A percentile compares a stretch with the other conserved stretches of the same genome.
These are phyloP conservation scores for Sphenostylis stenocarpa DNA, from an alignment of 306 rosid species.

Conservation along the genomic window DNA sequence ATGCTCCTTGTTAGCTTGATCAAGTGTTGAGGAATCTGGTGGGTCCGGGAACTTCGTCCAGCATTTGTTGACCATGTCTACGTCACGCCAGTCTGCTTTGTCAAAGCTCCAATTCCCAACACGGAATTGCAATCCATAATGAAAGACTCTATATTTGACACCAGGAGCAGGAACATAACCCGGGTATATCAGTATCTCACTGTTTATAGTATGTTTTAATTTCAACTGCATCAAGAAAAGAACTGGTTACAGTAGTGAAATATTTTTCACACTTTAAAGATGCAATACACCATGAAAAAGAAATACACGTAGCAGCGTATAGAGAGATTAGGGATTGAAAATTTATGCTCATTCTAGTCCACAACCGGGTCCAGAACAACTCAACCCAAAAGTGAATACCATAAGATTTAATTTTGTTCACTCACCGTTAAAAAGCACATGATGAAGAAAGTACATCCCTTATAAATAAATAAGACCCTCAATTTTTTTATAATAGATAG, in stretches of 20 bases:
- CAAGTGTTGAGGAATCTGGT: conserved; percentile 62
- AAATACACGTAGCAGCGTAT: background rate
- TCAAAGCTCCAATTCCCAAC: conserved; percentile 98
- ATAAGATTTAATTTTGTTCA: background rate
- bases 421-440: background rate
- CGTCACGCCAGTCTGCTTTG: conserved; percentile 82
- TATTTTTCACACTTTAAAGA: background rate
- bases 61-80: conserved; percentile 75
- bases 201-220: conserved; percentile 60
- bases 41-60: conserved; percentile 89
- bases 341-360: background rate
- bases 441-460: background rate
- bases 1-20: conserved; percentile 35
- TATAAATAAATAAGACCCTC: background rate
- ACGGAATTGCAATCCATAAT: conserved; percentile 79
- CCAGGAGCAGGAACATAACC: conserved; percentile 80
- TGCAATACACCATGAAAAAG: background rate
- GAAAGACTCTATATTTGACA: conserved; percentile 86
- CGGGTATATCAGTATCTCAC: conserved; percentile 77
- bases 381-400: background rate
- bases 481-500: background rate
- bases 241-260: conserved; percentile 16
- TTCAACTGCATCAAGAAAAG: conserved; percentile 64
- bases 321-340: conserved; percentile 1
- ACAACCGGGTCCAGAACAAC: background rate